Evolutionary conservation across 176 grass and related monocot species (phyloP), one percentile per base, ranked within the genome.

Genomic region (Miscanthus lutarioriparius): DNA sequence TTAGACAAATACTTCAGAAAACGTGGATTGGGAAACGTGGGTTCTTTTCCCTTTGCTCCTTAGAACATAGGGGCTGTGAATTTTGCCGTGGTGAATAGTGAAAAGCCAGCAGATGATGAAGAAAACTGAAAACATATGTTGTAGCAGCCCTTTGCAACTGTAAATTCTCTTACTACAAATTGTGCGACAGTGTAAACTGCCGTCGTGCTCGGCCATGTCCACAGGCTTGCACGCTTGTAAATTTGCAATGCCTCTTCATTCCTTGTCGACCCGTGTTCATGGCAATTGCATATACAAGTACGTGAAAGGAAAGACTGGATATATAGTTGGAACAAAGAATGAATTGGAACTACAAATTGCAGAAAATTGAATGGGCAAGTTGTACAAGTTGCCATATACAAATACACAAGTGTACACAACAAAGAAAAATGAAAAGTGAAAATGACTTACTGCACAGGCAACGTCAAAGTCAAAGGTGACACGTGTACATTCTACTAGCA

Each of bases 131-230:
- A n/a, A n/a, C n/a, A 35, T 58, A 56, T 82, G 64, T 12, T 67
- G 54, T 82, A 73, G 79, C 67, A 56, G 36, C 17, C 73, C 79
- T 79, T 80, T 66, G 40, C 23, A 87, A 86, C n/a, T 90, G 89
- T 90, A 90, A 84, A 90, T 87, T 75, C 48, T 79, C 45, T 45
- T 30, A 72, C 69, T 70, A 15, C 76, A 25, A 53, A 87, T 72
- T 40, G 26, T 20, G 48, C 45, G 10, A 37, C 27, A 47, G 67
- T 58, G 15, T 82, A 85, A 38, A 76, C 64, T 75, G 75, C 53
- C 9, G 16, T 41, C 12, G 25, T 13, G 64, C 8, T 41, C 15
- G 44, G 65, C 20, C 65, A 12, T 69, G 70, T 37, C 13, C 61
- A 59, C 10, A 28, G 38, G 39, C 3, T 8, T 80, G n/a, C 44